phyloP scores from a whole-genome alignment of 345 rosid species.

The Eucalyptus melliodora region DNA sequence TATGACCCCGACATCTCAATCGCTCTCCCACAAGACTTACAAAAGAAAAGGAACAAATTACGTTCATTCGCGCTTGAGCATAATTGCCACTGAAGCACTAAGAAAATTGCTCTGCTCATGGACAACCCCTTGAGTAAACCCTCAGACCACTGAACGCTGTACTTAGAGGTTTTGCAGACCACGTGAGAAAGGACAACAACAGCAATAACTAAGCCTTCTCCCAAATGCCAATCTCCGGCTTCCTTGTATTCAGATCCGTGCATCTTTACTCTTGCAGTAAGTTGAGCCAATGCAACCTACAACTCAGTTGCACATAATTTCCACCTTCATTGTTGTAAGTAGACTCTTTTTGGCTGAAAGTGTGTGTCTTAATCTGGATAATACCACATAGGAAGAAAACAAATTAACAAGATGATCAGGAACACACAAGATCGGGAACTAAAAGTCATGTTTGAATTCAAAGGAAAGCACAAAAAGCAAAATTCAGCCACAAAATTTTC shows the following conservation, averaged over 20 bases:
- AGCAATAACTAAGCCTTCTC: background rate
- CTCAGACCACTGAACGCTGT: background rate
- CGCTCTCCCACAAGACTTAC: slow-evolving; percentile 37
- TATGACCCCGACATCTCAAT: slow-evolving; percentile 89
- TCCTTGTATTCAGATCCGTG: background rate
- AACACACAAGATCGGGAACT: background rate
- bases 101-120: background rate
- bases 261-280: background rate
- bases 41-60: background rate
- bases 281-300: background rate
- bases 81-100: background rate
- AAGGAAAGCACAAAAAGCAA: background rate
- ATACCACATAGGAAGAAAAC: background rate
- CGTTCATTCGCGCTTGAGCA: background rate
- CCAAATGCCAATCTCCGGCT: background rate
- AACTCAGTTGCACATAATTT: background rate
- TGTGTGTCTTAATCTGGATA: background rate
- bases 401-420: background rate
- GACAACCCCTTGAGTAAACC: background rate
- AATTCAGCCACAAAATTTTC: background rate
- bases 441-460: background rate
- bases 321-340: background rate
- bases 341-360: background rate
- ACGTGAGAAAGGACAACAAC: background rate
- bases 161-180: background rate